Base-by-base conservation (phyloP, 768 basidiomycete species). In the Mycena kentingensis region DNA sequence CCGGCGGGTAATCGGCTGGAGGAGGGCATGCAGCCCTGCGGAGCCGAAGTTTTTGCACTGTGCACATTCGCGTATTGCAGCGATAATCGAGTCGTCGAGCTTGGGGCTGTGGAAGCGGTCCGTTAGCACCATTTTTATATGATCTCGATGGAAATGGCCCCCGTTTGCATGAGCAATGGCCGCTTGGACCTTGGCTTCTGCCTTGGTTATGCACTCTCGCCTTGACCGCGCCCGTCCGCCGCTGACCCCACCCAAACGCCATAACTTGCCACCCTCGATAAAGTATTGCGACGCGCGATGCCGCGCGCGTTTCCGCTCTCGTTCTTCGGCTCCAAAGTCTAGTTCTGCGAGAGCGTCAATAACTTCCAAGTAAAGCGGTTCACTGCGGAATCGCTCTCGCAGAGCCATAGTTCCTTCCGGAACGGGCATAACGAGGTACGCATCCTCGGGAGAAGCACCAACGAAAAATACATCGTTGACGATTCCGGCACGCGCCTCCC, bases 1-100 rank as follows among this genome's bases (percentile, higher is more conserved):
- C 0, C 48, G 49, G 1, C 63, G 36, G 3, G 53, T 62, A 28
- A 71, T 61, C 0, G 65, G 70, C 28, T 66, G 46, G 10, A 70
- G 46, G 0, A 72, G 62, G 0, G 64, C 28, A 39, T 66, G 59
- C 3, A 69, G 29, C 18, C 61, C 54, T 0, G 52, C 31, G 0
- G 54, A n/a, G 0, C 68, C 66, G 24, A 67, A 70, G 48, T 57
- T 60, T 32, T 65, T 63, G 52, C 68, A 71, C 7, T 51, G 34
- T 0, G 34, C 51, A 41, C 69, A 71, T 2, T 65, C 41, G 3
- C 10, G 21, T 13, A 69, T 63, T 6, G 56, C 64, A 2, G 43
- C 38, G 1, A 57, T 6, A 32, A 65, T 64, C 16, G 62, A 59
- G 18, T 39, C 37, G 44, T 67, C 63, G 2, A 67, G 52, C 5